Base-by-base conservation (phyloP, 1,139 yeast species). In the Blastobotrys serpentis region DNA sequence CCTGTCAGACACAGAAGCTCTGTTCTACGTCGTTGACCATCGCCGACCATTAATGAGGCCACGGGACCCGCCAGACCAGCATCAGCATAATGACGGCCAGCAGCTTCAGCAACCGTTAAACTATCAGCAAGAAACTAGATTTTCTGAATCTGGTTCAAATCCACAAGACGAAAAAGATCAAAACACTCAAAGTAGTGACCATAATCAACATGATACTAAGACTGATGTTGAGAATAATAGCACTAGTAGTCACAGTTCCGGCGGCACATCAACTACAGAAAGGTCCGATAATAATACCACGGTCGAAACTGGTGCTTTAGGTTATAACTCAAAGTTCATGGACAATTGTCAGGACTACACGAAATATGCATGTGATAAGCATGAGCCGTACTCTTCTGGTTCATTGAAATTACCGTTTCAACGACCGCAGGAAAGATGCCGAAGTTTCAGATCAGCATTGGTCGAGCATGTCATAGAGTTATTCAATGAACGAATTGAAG, bases 401-500 rank as follows among this genome's bases (percentile, higher is more conserved):
- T 60, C 66, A 4, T 54, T 77, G 44, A 59, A 67, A 42, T 72
- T 82, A 52, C 88, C 96, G 0, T 85, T 63, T 56, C 92, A 87
- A 81, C 72, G 96, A 56, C 96, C 96, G 1, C 72, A 78, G 0
- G 70, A 70, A 6, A 65, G 75, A 43, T 89, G 96, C 62, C 76
- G 96, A 11, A 88, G 95, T 0, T 88, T 86, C 62, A 58, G 54
- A 1, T 83, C 92, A 0, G 60, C 62, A 0, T 78, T 79, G 0
- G 84, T 88, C 3, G 96, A 88, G 52, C 57, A 61, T n/a, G 70
- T 82, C 36, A 78, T 88, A 22, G 63, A 58, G 1, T 83, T 80
- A 49, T 71, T 86, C 63, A 76, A 69, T 46, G 37, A 45, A 2
- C 75, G 76, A 57, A 71, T 86, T 17, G 64, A 65, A 33, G 82